Evolutionary conservation across 2,329 filamentous ascomycete species (phyloP), one percentile per base, ranked within the genome.

Genomic region (Aspergillus clavatus): DNA sequence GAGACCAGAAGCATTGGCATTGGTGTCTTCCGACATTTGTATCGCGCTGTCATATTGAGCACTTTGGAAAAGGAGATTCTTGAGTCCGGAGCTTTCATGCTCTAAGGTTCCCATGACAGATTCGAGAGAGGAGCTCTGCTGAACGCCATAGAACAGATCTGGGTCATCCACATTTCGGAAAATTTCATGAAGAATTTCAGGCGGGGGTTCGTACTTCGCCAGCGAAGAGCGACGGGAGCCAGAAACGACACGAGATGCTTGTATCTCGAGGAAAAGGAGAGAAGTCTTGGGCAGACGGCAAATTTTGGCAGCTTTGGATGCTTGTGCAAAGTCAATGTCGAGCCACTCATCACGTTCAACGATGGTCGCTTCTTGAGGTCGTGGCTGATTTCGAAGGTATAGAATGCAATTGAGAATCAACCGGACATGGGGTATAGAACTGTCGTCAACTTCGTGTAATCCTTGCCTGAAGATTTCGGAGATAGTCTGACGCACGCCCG

Each of bases 101-200:
- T 95, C 89, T 4, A 97, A 77, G 7, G 87, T 83, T 40, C 85
- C 80, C 47, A 97, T 74, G 1, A 97, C 85, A 8, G 85, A 88
- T 12, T 79, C 75, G 12, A 98, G 70, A 46, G 83, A 89, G 5
- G 89, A 80, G 31, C 81, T 80, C 65, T 94, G 86, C 33, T 87
- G 81, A 6, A 96, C 77, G 3, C 93, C 94, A 61, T 98, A 98
- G 65, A 95, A 98, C 0, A 89, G 85, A 65, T 99, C 93, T 1
- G 90, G 91, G 59, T 99, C 94, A 60, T 96, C 90, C 38, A 98
- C 86, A 49, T 88, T 91, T 61, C 88, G 86, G 63, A 93, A 98
- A 2, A 98, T 90, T 1, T 79, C 74, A 36, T 95, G 76, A 10
- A 97, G 73, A 1, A 94, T 75, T 23, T 87, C 81, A 3, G 79